Evolutionary conservation across 805 yeast genomes (phyloP).

Genomic region (Osmozyma mogii): DNA sequence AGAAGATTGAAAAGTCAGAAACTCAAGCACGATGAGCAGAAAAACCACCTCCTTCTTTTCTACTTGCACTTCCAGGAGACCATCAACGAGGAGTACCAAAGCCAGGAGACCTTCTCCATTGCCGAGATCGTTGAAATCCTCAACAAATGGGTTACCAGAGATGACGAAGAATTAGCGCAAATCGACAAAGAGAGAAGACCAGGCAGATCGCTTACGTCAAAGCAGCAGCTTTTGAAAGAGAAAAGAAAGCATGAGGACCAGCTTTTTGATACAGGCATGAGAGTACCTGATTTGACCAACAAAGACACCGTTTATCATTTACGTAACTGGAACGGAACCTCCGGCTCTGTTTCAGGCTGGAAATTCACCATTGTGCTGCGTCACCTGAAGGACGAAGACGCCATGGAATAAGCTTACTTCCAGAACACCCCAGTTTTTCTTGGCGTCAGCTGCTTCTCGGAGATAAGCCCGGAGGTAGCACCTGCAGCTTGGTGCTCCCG

Average conservation of each 20-base stretch:
- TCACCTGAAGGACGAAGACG: conserved; percentile 15
- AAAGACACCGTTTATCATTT: conserved; percentile 49
- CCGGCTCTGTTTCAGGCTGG: conserved; percentile 66
- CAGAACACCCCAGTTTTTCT: conserved; percentile 8
- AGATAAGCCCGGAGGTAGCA: not conserved
- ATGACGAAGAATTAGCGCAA: conserved; percentile 66
- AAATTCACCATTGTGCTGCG: conserved; percentile 41
- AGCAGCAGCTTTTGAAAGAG: conserved; percentile 60
- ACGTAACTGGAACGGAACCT: conserved; percentile 72
- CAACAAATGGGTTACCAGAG: conserved; percentile 56
- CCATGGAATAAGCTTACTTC: conserved; percentile 6
- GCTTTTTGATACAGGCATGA: conserved; percentile 60
- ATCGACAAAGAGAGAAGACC: conserved; percentile 61
- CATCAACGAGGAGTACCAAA: conserved; percentile 21
- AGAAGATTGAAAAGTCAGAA: conserved; percentile 57
- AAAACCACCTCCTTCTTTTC: conserved; percentile 52
- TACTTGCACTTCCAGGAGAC: conserved; percentile 49
- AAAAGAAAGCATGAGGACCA: conserved; percentile 52
- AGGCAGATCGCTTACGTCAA: conserved; percentile 76
- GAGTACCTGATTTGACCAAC: conserved; percentile 66
- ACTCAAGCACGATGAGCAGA: conserved; percentile 47
- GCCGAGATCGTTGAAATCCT: conserved; percentile 58
- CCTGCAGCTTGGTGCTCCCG: not conserved
- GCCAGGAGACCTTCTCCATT: conserved; percentile 34
- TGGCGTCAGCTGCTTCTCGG: conserved; percentile 1